Percentiles rank a stretch among this genome's conserved stretches.
phyloP scores from a whole-genome alignment of 306 rosid species.

The Gillenia trifoliata region DNA sequence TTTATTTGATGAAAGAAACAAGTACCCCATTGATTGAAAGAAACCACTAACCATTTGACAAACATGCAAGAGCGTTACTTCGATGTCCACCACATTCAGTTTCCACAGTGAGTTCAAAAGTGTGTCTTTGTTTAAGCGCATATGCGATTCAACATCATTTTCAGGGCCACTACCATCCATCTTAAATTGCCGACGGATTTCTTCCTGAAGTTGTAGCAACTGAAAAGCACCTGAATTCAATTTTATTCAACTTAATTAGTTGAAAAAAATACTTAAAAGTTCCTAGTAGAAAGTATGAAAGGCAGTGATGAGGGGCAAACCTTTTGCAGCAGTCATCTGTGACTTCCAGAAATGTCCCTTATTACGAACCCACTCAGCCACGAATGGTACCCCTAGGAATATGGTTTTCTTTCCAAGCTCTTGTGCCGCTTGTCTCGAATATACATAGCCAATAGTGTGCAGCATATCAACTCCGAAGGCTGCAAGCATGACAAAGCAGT shows the following conservation, averaged over 20 bases:
- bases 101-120: slow-evolving; percentile 83
- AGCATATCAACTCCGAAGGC: slow-evolving; percentile 74
- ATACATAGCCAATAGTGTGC: slow-evolving; percentile 72
- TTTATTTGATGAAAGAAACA: background rate
- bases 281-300: background rate
- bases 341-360: slow-evolving; percentile 95
- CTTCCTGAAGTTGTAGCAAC: slow-evolving; percentile 82
- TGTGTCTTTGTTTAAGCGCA: slow-evolving; percentile 66
- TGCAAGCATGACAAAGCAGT: slow-evolving; percentile 21
- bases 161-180: slow-evolving; percentile 50
- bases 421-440: slow-evolving; percentile 91
- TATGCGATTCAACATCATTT: slow-evolving; percentile 59
- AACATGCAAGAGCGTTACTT: slow-evolving; percentile 80
- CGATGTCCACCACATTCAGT: slow-evolving; percentile 89
- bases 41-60: slow-evolving; percentile 79
- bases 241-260: slow-evolving; percentile 23
- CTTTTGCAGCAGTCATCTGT: slow-evolving; percentile 89
- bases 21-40: background rate
- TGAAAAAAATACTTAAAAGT: background rate
- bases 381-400: slow-evolving; percentile 82
- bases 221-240: slow-evolving; percentile 68
- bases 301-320: slow-evolving; percentile 12
- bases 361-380: slow-evolving; percentile 89
- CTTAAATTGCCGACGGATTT: slow-evolving; percentile 56
- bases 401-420: slow-evolving; percentile 92